phyloP scores from a whole-genome alignment of 2,329 filamentous ascomycete genomes.

The Fusarium pseudoanthophilum region DNA sequence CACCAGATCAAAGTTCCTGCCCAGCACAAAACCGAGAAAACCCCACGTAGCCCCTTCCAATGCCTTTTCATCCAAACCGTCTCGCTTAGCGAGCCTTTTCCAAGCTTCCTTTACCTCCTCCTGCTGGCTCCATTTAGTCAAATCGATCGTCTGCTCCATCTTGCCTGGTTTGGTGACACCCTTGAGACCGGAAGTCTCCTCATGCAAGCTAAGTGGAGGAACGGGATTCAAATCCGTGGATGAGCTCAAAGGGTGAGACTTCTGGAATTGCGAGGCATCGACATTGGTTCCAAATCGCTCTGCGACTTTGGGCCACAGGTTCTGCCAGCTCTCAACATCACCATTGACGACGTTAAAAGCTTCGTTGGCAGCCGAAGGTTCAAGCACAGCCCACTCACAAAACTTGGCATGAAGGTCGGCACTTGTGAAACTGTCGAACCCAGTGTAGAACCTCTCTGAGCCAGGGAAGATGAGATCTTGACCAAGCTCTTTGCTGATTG shows the following conservation, averaged over 20 bases:
- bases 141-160: neutral
- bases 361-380: neutral
- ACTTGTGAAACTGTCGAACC: slow-evolving; percentile 1
- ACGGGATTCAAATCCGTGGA: neutral
- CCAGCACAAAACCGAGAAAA: slow-evolving; percentile 5
- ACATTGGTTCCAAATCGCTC: neutral
- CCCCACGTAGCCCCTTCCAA: slow-evolving; percentile 2
- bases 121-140: slow-evolving; percentile 5
- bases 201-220: neutral
- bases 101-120: neutral
- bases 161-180: neutral
- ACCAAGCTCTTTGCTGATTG: slow-evolving; percentile 2
- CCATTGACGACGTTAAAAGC: slow-evolving; percentile 13
- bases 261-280: neutral
- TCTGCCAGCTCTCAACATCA: slow-evolving; percentile 13
- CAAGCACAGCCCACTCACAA: slow-evolving; percentile 6
- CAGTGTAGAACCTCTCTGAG: neutral
- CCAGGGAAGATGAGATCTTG: neutral
- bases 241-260: neutral
- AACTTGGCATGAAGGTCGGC: neutral
- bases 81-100: neutral
- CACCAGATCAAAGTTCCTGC: slow-evolving; percentile 9
- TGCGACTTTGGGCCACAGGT: neutral
- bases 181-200: neutral
- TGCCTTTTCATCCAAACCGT: neutral